Evolutionary conservation across 2,329 filamentous ascomycete genomes (phyloP).

Genomic region (Rutstroemia sydowiana): DNA sequence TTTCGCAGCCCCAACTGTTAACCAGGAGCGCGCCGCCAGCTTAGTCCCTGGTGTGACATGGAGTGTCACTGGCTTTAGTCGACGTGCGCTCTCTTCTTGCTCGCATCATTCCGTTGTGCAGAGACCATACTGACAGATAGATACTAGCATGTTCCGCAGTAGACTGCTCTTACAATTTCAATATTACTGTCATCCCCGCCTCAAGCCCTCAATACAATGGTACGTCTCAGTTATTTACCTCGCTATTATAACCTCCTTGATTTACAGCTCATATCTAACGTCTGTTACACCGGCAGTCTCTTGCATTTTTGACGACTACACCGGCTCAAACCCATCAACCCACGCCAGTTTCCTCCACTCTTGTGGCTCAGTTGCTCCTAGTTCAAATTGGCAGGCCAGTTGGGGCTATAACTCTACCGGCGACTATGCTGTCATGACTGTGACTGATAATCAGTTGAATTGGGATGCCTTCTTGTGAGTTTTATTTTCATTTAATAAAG

Average conservation of each 20-base stretch:
- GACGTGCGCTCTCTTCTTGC: conserved; percentile 1
- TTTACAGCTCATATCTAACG: not conserved
- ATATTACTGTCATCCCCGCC: not conserved
- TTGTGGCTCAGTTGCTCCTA: not conserved
- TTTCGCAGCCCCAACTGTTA: not conserved
- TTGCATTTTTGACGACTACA: conserved; percentile 5
- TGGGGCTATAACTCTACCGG: conserved; percentile 13
- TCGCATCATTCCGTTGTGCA: not conserved
- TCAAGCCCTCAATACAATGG: not conserved
- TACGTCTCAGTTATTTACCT: not conserved
- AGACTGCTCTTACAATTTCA: conserved; percentile 3
- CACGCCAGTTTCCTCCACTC: not conserved
- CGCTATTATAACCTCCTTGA: not conserved
- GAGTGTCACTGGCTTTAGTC: conserved; percentile 11
- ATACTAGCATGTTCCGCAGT: not conserved
- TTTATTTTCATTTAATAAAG: not conserved
- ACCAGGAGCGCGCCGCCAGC: not conserved
- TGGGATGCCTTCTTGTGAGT: conserved; percentile 13
- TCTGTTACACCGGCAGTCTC: not conserved
- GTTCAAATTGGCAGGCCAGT: conserved; percentile 3
- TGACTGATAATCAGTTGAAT: conserved; percentile 1
- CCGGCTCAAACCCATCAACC: not conserved
- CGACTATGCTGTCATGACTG: conserved; percentile 15
- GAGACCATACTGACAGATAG: not conserved
- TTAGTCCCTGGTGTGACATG: conserved; percentile 1